Percentiles rank a stretch among this genome's conserved stretches.
Evolutionary conservation across 2,329 filamentous ascomycete genomes (phyloP).

Genomic region (Microascus cirrosus): DNA sequence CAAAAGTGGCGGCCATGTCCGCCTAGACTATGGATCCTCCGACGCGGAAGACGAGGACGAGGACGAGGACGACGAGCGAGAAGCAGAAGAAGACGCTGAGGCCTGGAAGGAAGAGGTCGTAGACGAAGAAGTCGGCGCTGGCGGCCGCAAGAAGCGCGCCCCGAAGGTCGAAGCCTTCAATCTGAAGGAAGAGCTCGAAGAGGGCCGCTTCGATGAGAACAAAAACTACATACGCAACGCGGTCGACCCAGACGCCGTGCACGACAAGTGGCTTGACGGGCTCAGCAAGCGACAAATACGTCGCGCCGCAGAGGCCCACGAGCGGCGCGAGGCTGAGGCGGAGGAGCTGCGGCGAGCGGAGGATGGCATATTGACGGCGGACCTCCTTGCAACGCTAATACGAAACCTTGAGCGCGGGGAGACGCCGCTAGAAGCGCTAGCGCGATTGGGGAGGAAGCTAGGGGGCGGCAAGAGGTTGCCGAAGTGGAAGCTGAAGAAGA

Average conservation of each 20-base stretch:
- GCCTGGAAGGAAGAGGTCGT: slow-evolving; percentile 66
- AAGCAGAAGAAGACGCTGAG: slow-evolving; percentile 55
- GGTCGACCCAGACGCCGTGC: slow-evolving; percentile 74
- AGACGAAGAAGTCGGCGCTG: slow-evolving; percentile 83
- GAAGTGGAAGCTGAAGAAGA: slow-evolving; percentile 61
- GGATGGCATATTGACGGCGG: slow-evolving; percentile 62
- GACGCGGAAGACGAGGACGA: slow-evolving; percentile 46
- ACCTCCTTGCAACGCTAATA: slow-evolving; percentile 66
- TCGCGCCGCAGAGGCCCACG: slow-evolving; percentile 74
- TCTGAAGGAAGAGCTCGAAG: slow-evolving; percentile 79
- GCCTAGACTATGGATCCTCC: slow-evolving; percentile 34
- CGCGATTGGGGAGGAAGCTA: slow-evolving; percentile 61
- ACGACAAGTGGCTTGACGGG: slow-evolving; percentile 89
- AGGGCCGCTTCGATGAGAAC: slow-evolving; percentile 80
- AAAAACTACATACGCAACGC: slow-evolving; percentile 91
- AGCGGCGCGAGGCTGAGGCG: slow-evolving; percentile 70
- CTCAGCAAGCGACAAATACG: slow-evolving; percentile 90
- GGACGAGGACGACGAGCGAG: slow-evolving; percentile 54
- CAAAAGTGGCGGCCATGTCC: slow-evolving; percentile 62
- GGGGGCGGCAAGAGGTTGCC: slow-evolving; percentile 46
- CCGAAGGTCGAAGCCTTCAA: slow-evolving; percentile 96
- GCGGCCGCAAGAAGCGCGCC: slow-evolving; percentile 83
- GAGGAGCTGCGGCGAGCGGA: slow-evolving; percentile 61
- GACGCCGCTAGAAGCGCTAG: slow-evolving; percentile 79
- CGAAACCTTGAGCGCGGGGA: slow-evolving; percentile 65